phyloP scores from a whole-genome alignment of 2,329 filamentous ascomycete genomes.

The Graphilbum sp. region DNA sequence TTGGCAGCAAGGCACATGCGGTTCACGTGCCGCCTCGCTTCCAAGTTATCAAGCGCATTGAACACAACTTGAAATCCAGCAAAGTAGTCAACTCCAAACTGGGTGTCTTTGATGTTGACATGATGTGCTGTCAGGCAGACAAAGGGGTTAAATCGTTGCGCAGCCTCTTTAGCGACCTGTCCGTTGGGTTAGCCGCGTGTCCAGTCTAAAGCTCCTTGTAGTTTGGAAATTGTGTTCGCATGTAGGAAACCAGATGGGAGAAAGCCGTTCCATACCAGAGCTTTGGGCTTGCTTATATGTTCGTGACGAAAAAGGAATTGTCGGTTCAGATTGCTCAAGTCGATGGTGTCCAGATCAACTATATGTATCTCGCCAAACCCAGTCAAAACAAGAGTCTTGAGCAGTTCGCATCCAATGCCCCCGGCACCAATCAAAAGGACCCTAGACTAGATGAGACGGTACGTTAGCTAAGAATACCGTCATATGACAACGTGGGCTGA shows the following conservation, averaged over 20 bases:
- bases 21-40: constrained; percentile 88
- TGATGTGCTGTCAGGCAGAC: constrained; percentile 79
- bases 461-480: too few species aligned
- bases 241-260: too few species aligned
- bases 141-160: constrained; percentile 75
- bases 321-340: constrained; percentile 91
- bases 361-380: constrained; percentile 90
- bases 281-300: constrained; percentile 96
- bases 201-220: too few species aligned
- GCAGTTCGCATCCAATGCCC: constrained; percentile 90
- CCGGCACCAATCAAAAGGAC: constrained; percentile 92
- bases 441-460: constrained; percentile 40
- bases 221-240: too few species aligned
- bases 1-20: constrained; percentile 90
- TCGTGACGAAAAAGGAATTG: constrained; percentile 95
- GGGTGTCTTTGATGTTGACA: constrained; percentile 81
- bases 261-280: constrained; percentile 61
- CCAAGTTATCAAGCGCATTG: constrained; percentile 92
- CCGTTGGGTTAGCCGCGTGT: constrained; percentile 16
- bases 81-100: constrained; percentile 86
- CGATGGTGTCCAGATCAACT: constrained; percentile 95
- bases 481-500: too few species aligned
- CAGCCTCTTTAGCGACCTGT: constrained; percentile 41
- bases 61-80: constrained; percentile 71
- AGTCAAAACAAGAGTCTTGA: constrained; percentile 87